These are phyloP conservation scores for Streptanthus diversifolius DNA, from an alignment of 345 rosid species.

Conservation along the genomic window DNA sequence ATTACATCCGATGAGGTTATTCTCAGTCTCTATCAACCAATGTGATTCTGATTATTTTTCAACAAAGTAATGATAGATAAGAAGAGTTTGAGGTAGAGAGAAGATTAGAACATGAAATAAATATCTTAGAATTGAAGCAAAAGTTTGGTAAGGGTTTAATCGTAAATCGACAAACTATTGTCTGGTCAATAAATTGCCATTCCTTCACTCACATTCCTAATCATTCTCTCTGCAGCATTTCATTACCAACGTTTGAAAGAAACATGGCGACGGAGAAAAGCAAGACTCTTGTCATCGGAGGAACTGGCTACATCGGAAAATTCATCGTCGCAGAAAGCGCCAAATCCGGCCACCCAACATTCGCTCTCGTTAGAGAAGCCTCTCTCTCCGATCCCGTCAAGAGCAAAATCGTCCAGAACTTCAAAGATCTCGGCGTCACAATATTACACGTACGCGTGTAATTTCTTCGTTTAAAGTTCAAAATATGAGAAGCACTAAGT, in stretches of 20 bases:
- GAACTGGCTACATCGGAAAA: slow-evolving; percentile 74
- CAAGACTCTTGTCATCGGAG: slow-evolving; percentile 67
- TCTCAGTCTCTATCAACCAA: neutral
- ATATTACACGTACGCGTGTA: slow-evolving; percentile 51
- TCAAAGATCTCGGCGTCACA: slow-evolving; percentile 56
- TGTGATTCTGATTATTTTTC: neutral
- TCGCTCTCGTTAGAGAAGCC: slow-evolving; percentile 55
- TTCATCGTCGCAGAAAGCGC: slow-evolving; percentile 60
- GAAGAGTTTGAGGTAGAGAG: neutral
- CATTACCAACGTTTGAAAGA: neutral
- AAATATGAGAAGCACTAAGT: no score
- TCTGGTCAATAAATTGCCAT: slow-evolving; percentile 9
- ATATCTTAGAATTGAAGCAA: neutral
- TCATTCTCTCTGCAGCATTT: neutral
- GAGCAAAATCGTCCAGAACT: slow-evolving; percentile 45
- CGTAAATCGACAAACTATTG: neutral
- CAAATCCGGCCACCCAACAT: slow-evolving; percentile 56
- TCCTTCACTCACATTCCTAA: slow-evolving; percentile 2
- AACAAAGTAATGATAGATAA: neutral
- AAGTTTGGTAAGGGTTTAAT: neutral
- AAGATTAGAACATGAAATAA: neutral
- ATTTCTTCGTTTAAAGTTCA: no score
- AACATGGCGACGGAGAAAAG: slow-evolving; percentile 44
- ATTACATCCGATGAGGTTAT: neutral
- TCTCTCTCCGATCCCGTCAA: slow-evolving; percentile 53